phyloP scores from a whole-genome alignment of 2,329 filamentous ascomycete species.

The Diatrype stigma region DNA sequence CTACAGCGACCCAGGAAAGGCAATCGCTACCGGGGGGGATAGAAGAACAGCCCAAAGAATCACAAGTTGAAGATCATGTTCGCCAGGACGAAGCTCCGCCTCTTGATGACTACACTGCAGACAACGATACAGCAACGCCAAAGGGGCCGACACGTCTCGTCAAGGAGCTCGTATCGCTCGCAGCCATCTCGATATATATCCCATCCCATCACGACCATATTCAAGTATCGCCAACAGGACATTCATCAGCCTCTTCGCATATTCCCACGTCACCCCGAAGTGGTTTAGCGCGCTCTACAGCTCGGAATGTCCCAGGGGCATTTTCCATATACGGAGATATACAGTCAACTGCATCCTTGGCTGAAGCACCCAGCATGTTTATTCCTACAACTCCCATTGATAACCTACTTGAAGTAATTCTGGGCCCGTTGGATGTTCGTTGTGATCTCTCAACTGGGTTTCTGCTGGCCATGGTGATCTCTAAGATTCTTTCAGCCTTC shows the following conservation, averaged over 20 bases:
- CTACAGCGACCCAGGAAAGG: neutral
- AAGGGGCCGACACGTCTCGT: slow-evolving; percentile 50
- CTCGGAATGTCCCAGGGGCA: slow-evolving; percentile 55
- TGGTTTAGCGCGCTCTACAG: slow-evolving; percentile 26
- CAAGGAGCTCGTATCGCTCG: slow-evolving; percentile 50
- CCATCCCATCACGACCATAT: slow-evolving; percentile 46
- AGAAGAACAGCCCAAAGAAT: neutral
- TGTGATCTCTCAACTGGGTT: slow-evolving; percentile 56
- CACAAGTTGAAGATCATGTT: slow-evolving; percentile 15
- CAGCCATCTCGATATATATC: slow-evolving; percentile 50
- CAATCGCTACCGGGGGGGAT: neutral
- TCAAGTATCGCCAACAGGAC: slow-evolving; percentile 27
- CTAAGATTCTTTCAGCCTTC: slow-evolving; percentile 44
- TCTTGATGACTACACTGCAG: slow-evolving; percentile 7
- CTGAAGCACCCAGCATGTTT: slow-evolving; percentile 5
- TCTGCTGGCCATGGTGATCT: slow-evolving; percentile 47
- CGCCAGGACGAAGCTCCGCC: slow-evolving; percentile 12
- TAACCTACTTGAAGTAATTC: slow-evolving; percentile 41
- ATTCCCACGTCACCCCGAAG: neutral
- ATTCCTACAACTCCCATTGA: slow-evolving; percentile 19
- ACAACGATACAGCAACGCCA: slow-evolving; percentile 44
- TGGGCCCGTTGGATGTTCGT: slow-evolving; percentile 50
- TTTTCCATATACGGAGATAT: slow-evolving; percentile 48
- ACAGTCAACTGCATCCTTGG: slow-evolving; percentile 17
- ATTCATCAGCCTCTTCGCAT: slow-evolving; percentile 5